Evolutionary conservation across 139 green algal genomes (phyloP), one percentile per base, ranked within the genome.

Genomic region (Pycnococcus provasolii): DNA sequence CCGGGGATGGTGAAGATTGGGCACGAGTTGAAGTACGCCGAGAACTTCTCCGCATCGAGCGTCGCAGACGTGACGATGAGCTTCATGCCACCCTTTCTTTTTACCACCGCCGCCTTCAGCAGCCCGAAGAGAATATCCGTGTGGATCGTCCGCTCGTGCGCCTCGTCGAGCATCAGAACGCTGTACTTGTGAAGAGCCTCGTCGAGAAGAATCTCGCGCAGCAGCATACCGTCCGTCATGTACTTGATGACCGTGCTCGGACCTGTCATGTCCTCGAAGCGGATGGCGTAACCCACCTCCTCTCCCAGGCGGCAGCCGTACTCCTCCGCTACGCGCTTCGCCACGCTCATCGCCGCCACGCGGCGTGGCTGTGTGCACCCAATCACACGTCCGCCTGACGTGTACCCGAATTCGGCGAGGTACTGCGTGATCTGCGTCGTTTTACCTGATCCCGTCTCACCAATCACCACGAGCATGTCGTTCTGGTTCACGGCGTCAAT

Each of bases 121-220:
- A 98, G 83, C n/a, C 91, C 92, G 77, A 98, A 96, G 26, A 98
- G 85, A 11, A 98, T 89, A 62, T 98, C 92, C 0, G 91, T 96
- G 83, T 96, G 82, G 61, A 97, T 92, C 54, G 88, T 96, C 64
- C 92, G 81, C 86, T 98, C 92, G 77, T 98, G 92, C 15, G 90
- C 92, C 79, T 98, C 92, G 66, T 98, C 92, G 58, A 98, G 79
- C 4, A 98, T 88, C 63, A 98, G 88, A 42, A 96, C 85, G 8
- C 64, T 85, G 71, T 93, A 90, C 9, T 62, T 37, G 3, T n/a
- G 63, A n/a, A 97, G 80, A 15, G 73, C 65, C 70, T 94, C 88
- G 67, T 94, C 90, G 62, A 94, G 70, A 66, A 96, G 79, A 65
- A 85, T 86, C 78, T 97, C 89, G 2, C 92, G 81, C 72, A 98